Evolutionary conservation across 257 asterid species (phyloP).

Genomic region (Asclepias syriaca): DNA sequence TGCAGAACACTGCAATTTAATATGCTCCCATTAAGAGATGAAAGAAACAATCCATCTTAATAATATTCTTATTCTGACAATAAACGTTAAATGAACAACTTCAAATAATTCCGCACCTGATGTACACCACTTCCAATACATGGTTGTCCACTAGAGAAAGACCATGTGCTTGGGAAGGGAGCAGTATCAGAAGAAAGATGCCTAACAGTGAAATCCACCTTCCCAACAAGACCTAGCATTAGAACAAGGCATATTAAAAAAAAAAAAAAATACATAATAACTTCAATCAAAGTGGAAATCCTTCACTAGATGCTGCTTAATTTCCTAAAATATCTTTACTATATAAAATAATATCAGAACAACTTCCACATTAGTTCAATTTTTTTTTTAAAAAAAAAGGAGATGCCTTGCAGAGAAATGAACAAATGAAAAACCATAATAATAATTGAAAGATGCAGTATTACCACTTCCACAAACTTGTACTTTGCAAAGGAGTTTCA

Average conservation of each 20-base stretch:
- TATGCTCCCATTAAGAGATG: constrained; percentile 11
- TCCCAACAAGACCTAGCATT: constrained; percentile 71
- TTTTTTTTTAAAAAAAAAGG: background rate
- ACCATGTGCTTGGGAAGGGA: constrained; percentile 62
- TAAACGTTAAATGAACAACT: background rate
- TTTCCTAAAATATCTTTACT: no score
- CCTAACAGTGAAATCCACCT: constrained; percentile 93
- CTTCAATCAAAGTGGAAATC: background rate
- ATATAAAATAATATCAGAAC: background rate
- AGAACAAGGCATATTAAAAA: constrained; percentile 7
- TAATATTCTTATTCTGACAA: background rate
- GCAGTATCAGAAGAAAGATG: constrained; percentile 76
- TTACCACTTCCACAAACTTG: background rate
- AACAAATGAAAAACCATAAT: background rate
- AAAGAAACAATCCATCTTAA: background rate
- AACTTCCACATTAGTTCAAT: background rate
- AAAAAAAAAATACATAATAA: background rate
- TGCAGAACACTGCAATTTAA: constrained; percentile 65
- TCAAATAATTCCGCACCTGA: constrained; percentile 43
- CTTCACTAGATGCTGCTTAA: background rate
- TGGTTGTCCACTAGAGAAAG: constrained; percentile 49
- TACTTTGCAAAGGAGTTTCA: background rate
- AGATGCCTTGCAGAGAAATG: background rate
- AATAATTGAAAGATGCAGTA: background rate
- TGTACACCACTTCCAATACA: constrained; percentile 68